phyloP scores from a whole-genome alignment of 2,329 filamentous ascomycete species.

The Pestalotiopsis sp. region DNA sequence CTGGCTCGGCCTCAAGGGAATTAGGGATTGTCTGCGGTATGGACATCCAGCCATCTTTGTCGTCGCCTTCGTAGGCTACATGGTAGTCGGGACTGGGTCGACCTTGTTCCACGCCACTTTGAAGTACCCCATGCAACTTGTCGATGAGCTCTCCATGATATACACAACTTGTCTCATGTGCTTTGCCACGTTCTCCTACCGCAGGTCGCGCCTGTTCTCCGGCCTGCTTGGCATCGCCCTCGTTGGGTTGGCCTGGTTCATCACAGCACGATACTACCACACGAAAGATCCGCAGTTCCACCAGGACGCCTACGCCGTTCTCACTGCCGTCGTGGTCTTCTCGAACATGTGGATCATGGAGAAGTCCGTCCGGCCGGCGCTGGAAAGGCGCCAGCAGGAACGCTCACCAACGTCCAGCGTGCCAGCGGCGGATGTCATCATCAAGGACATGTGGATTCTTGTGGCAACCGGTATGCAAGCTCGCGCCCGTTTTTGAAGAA shows the following conservation, averaged over 20 bases:
- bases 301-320: slow-evolving; percentile 74
- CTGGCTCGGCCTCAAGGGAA: slow-evolving; percentile 74
- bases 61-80: slow-evolving; percentile 59
- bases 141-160: slow-evolving; percentile 63
- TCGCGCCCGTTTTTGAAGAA: background rate
- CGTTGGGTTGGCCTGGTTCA: slow-evolving; percentile 61
- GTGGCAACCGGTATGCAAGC: slow-evolving; percentile 51
- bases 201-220: slow-evolving; percentile 52
- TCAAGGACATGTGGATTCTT: slow-evolving; percentile 76
- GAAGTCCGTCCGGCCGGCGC: slow-evolving; percentile 45
- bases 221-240: slow-evolving; percentile 59
- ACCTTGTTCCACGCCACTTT: slow-evolving; percentile 60
- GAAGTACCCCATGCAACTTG: slow-evolving; percentile 63
- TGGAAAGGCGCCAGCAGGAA: slow-evolving; percentile 45
- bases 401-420: slow-evolving; percentile 43
- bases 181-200: slow-evolving; percentile 74
- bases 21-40: slow-evolving; percentile 72
- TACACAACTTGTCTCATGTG: slow-evolving; percentile 61
- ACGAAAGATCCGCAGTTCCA: slow-evolving; percentile 84
- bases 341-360: slow-evolving; percentile 79
- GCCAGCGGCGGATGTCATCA: slow-evolving; percentile 32
- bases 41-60: slow-evolving; percentile 77
- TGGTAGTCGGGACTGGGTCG: slow-evolving; percentile 56
- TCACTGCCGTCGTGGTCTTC: slow-evolving; percentile 72
- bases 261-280: slow-evolving; percentile 76